Conservation (phyloP, 148 eudicot species). For the Tetragonia tetragonoides region DNA sequence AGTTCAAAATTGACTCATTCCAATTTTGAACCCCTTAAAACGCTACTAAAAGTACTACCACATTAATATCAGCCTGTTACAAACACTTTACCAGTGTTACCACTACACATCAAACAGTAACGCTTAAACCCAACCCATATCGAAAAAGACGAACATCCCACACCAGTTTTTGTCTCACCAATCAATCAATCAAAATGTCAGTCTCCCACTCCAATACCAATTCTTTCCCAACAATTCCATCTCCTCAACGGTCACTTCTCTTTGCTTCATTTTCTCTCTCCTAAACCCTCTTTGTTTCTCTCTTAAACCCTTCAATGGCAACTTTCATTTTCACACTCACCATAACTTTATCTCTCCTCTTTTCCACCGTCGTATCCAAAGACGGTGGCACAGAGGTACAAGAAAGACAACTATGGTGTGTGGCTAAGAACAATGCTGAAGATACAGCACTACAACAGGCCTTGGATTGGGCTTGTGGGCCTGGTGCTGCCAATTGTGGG, state of each 20-base stretch:
- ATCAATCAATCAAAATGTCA: neutral
- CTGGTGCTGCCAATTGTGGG: slow-evolving; percentile 68
- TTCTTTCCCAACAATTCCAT: neutral
- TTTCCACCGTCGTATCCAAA: slow-evolving; percentile 15
- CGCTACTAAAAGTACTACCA: too few species aligned
- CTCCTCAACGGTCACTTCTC: slow-evolving; percentile 15
- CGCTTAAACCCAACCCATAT: neutral
- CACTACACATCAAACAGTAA: neutral
- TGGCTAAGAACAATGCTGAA: slow-evolving; percentile 94
- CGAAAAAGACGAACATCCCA: neutral
- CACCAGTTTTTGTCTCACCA: neutral
- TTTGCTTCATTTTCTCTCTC: neutral
- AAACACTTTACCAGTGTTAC: too few species aligned
- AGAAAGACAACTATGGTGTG: slow-evolving; percentile 78
- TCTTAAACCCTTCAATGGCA: neutral
- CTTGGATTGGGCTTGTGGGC: slow-evolving; percentile 84
- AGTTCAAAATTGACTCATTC: too few species aligned
- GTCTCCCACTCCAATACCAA: neutral
- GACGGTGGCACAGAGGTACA: slow-evolving; percentile 27
- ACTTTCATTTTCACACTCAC: neutral
- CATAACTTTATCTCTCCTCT: slow-evolving; percentile 10
- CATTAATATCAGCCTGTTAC: too few species aligned
- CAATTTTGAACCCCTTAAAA: too few species aligned
- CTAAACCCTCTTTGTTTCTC: neutral
- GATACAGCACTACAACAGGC: slow-evolving; percentile 64